A percentile compares a stretch with the other conserved stretches of the same genome.
Evolutionary conservation across 106 monocot species (phyloP).

Genomic region (Allium cepa): DNA sequence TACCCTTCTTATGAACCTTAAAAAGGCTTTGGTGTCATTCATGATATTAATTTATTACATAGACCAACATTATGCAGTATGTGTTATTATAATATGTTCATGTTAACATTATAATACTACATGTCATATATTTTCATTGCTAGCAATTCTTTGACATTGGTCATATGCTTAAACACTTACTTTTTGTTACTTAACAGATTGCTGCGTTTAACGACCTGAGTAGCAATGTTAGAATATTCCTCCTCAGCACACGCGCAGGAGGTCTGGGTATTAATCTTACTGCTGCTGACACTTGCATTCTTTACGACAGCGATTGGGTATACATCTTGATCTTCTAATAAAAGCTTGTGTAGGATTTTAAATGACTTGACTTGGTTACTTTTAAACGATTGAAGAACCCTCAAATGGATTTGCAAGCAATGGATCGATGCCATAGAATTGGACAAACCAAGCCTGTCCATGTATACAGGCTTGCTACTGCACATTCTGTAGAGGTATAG

Average conservation of each 20-base stretch:
- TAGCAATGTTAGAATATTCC: slow-evolving; percentile 58
- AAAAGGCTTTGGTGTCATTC: no score
- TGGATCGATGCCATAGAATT: slow-evolving; percentile 99
- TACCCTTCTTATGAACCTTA: no score
- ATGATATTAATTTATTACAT: no score
- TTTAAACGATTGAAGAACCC: slow-evolving; percentile 63
- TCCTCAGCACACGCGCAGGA: slow-evolving; percentile 93
- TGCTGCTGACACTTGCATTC: slow-evolving; percentile 95
- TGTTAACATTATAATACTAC: neutral
- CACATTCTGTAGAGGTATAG: slow-evolving; percentile 86
- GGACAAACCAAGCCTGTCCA: slow-evolving; percentile 90
- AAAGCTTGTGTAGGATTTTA: neutral
- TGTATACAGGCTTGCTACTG: slow-evolving; percentile 80
- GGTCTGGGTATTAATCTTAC: slow-evolving; percentile 95
- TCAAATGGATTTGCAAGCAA: slow-evolving; percentile 98
- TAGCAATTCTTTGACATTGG: neutral
- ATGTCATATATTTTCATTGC: neutral
- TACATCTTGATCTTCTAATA: slow-evolving; percentile 6
- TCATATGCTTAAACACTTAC: no score
- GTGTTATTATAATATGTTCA: no score
- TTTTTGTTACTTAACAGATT: slow-evolving; percentile 40
- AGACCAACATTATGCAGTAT: no score
- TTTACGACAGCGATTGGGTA: slow-evolving; percentile 99
- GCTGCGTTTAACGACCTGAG: slow-evolving; percentile 68
- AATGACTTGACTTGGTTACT: neutral